Evolutionary conservation across 495 filamentous ascomycete genomes (phyloP).

Genomic region (Cercophora samala): DNA sequence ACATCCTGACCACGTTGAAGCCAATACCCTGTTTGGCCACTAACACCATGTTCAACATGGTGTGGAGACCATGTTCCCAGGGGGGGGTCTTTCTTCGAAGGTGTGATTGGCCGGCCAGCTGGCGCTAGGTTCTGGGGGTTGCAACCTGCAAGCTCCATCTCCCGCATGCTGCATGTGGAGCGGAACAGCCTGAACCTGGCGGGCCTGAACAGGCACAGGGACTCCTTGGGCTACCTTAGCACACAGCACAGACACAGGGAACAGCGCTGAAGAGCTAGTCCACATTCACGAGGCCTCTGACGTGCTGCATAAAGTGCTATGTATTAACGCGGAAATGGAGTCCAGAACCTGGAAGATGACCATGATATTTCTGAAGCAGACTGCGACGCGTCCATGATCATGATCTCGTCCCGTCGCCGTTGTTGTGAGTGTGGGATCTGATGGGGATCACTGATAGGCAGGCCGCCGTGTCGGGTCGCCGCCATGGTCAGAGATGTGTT

Average conservation of each 20-base stretch:
- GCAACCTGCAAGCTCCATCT: slow-evolving; percentile 9
- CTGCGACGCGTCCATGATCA: neutral
- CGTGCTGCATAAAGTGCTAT: neutral
- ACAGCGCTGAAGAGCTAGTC: slow-evolving; percentile 2
- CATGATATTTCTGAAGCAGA: neutral
- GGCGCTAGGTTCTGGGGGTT: slow-evolving; percentile 12
- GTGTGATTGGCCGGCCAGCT: slow-evolving; percentile 19
- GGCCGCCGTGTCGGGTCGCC: slow-evolving; percentile 1
- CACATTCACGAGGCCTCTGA: slow-evolving; percentile 5
- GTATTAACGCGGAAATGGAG: neutral
- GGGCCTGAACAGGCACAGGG: neutral
- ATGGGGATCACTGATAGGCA: neutral
- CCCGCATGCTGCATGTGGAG: slow-evolving; percentile 7
- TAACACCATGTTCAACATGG: too few relatives aligned
- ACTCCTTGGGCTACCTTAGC: too few relatives aligned
- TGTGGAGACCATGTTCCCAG: too few relatives aligned
- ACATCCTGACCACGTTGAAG: too few relatives aligned
- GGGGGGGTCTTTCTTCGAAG: too few relatives aligned
- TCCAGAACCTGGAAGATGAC: neutral
- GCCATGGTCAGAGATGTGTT: neutral
- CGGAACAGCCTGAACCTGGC: neutral
- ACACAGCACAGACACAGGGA: neutral
- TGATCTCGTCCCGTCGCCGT: neutral
- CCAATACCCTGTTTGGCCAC: too few relatives aligned
- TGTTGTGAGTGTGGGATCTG: neutral